Base-by-base conservation (phyloP, 192 early-diverging fungal genomes). In the Coemansia furcata region DNA sequence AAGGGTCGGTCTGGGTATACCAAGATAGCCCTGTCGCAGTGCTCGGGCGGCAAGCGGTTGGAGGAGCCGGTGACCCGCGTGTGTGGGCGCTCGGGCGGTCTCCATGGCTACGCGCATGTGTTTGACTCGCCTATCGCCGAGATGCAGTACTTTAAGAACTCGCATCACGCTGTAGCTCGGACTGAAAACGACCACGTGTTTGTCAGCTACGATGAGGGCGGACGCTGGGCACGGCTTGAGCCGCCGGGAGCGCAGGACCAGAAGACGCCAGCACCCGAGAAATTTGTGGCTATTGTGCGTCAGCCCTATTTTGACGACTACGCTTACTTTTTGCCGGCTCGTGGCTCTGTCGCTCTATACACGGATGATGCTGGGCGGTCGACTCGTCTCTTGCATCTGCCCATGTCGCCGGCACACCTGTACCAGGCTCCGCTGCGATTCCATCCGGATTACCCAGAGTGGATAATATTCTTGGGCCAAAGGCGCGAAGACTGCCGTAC, bases 401-500 rank as follows among this genome's bases (percentile, higher is more conserved):
- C 91, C 6, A 62, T 78, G 17, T 15, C 62, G n/a, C 93, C 92
- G 6, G 90, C 91, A 17, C 67, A 72, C 15, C 65, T 93, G 15
- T 78, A 84, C n/a, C 76, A 84, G 21, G 80, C 81, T 26, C 76
- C 88, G 26, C 59, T 93, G 54, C 86, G 87, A 43, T 99, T 97
- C 85, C 96, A 99, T 66, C 91, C 94, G 14, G 85, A 89, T 1
- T 84, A 93, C 33, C 77, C 87, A 3, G 92, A 94, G 64, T 97
- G 92, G 85, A 63, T 95, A 30, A 86, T 95, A 21, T 97, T 87
- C 67, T 63, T 94, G 46, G 93, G 88, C 23, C 74, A 76, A 49
- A 65, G 50, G 37, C 84, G 87, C 57, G 73, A 65, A 12, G 69
- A 67, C 6, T 92, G 91, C 63, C 66, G 69, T 6, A 55, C 63